Conservation (phyloP, 1,139 yeast species). For the Suhomyces yuchorum region DNA sequence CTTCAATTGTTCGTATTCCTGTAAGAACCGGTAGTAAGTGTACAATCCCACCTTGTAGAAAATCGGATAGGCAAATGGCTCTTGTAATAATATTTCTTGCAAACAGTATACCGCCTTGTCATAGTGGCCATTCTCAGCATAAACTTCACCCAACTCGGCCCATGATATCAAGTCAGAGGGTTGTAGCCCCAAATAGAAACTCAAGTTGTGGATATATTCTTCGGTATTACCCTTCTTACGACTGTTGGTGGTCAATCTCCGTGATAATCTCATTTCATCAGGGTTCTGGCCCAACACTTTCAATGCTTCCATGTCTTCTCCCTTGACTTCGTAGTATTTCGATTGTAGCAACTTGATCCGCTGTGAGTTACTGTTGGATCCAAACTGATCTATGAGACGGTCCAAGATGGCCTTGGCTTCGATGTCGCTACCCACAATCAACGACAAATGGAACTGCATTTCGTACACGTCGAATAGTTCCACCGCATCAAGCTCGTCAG, state of each 20-base stretch:
- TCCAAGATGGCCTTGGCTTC: conserved; percentile 72
- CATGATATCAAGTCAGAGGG: conserved; percentile 79
- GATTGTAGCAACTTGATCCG: conserved; percentile 60
- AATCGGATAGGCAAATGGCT: conserved; percentile 74
- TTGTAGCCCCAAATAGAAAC: conserved; percentile 50
- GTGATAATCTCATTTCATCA: conserved; percentile 38
- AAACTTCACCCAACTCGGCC: conserved; percentile 72
- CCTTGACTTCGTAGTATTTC: conserved; percentile 58
- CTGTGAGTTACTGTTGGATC: conserved; percentile 49
- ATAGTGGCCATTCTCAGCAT: conserved; percentile 60
- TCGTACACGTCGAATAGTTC: conserved; percentile 67
- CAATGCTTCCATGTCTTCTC: conserved; percentile 37
- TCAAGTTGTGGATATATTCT: conserved; percentile 53
- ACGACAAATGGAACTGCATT: conserved; percentile 67
- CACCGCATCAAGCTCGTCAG: conserved; percentile 39
- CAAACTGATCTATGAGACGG: conserved; percentile 66
- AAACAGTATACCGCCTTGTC: conserved; percentile 67
- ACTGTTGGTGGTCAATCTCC: conserved; percentile 39
- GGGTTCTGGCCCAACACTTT: conserved; percentile 39
- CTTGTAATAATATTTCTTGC: conserved; percentile 66
- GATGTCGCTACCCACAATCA: conserved; percentile 65
- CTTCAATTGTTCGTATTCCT: conserved; percentile 15
- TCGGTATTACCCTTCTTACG: conserved; percentile 23
- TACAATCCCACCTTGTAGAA: conserved; percentile 60
- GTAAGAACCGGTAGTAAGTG: conserved; percentile 23